phyloP scores from a whole-genome alignment of 345 rosid species.

The Syzygium aqueum region DNA sequence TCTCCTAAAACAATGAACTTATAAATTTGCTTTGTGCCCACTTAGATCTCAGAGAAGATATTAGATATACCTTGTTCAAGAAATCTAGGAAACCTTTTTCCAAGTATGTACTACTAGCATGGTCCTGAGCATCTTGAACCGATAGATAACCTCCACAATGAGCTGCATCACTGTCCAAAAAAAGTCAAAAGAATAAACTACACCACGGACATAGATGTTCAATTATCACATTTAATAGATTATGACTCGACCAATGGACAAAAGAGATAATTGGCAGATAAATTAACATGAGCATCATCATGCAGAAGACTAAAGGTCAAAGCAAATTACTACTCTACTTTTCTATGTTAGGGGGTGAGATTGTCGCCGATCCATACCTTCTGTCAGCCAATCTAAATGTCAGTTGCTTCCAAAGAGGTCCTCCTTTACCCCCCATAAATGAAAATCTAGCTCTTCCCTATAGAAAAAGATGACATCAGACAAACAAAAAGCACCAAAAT shows the following conservation, averaged over 20 bases:
- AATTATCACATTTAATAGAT: neutral
- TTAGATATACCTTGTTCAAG: conserved; percentile 49
- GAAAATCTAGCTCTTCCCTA: conserved; percentile 92
- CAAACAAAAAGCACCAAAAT: neutral
- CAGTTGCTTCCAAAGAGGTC: conserved; percentile 91
- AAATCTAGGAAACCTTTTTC: conserved; percentile 70
- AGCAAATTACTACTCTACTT: neutral
- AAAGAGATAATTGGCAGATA: neutral
- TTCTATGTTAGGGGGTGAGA: neutral
- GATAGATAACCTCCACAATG: conserved; percentile 47
- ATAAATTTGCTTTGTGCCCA: neutral
- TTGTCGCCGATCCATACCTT: conserved; percentile 38
- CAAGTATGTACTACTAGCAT: conserved; percentile 30
- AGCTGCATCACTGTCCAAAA: neutral
- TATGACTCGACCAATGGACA: neutral
- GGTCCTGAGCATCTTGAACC: conserved; percentile 53
- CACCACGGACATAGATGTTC: neutral
- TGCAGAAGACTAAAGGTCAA: neutral
- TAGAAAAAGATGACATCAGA: neutral
- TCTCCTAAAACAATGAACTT: neutral
- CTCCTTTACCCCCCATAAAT: conserved; percentile 93
- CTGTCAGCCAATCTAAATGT: conserved; percentile 65
- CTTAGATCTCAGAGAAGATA: neutral
- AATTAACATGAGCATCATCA: neutral
- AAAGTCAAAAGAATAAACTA: neutral